Conservation (phyloP, 2,329 filamentous ascomycete genomes). For the Aspergillus japonicus region DNA sequence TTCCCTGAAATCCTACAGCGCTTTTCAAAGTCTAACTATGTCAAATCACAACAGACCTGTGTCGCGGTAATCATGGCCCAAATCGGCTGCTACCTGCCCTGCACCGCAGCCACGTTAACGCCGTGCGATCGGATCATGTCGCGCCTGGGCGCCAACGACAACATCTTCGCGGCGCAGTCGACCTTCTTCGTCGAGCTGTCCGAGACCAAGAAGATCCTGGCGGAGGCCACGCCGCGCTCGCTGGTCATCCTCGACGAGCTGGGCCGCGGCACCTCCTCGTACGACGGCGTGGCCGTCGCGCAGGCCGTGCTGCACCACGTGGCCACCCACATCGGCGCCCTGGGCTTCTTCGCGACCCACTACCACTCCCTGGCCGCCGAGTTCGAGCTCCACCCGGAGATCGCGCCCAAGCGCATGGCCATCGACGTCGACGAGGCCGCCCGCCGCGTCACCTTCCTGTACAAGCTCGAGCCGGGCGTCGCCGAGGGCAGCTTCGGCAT, state of each 20-base stretch:
- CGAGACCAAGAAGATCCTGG: conserved; percentile 96
- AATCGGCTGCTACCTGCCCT: conserved; percentile 89
- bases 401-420: conserved; percentile 83
- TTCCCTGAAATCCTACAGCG: background rate
- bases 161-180: conserved; percentile 95
- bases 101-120: conserved; percentile 75
- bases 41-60: conserved; percentile 64
- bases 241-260: conserved; percentile 97
- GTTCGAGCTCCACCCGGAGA: conserved; percentile 85
- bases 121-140: conserved; percentile 98
- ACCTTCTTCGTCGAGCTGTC: conserved; percentile 98
- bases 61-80: conserved; percentile 97
- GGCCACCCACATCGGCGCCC: conserved; percentile 84
- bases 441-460: conserved; percentile 90
- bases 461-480: conserved; percentile 88
- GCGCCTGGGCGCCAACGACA: conserved; percentile 93
- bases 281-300: conserved; percentile 94
- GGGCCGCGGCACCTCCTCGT: conserved; percentile 89
- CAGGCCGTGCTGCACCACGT: conserved; percentile 97
- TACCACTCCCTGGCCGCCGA: conserved; percentile 93
- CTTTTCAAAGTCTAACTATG: background rate
- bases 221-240: conserved; percentile 88
- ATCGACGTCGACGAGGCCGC: conserved; percentile 86
- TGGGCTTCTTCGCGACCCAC: conserved; percentile 97
- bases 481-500: conserved; percentile 97